A percentile compares a stretch with the other conserved stretches of the same genome.
These are phyloP conservation scores for Pythium folliculosum DNA, from an alignment of 352 stramenopile species.

Conservation along the genomic window DNA sequence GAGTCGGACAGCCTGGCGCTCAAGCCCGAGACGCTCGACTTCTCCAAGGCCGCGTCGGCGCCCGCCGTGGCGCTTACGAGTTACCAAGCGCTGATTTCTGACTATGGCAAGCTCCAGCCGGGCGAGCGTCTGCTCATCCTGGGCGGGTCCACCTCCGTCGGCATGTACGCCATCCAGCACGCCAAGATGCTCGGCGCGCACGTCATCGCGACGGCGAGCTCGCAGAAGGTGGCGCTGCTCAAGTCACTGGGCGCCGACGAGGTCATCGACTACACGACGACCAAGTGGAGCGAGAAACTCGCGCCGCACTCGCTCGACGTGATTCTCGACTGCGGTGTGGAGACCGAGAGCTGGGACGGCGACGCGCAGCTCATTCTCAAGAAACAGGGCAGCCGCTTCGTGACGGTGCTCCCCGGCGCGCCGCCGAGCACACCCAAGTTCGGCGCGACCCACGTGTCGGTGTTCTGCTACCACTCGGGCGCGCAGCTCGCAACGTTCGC, in stretches of 20 bases:
- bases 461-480: constrained; percentile 22
- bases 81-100: constrained; percentile 32
- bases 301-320: constrained; percentile 20
- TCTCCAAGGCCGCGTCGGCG: constrained; percentile 41
- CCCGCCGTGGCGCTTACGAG: constrained; percentile 36
- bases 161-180: constrained; percentile 45
- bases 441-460: constrained; percentile 33
- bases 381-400: constrained; percentile 39
- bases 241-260: constrained; percentile 39
- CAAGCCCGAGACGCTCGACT: constrained; percentile 44
- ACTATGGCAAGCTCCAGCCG: constrained; percentile 37
- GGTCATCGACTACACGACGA: constrained; percentile 46
- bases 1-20: constrained; percentile 35
- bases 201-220: constrained; percentile 34
- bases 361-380: constrained; percentile 36
- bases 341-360: constrained; percentile 33
- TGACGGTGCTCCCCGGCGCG: constrained; percentile 30
- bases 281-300: constrained; percentile 40
- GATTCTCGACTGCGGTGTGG: constrained; percentile 26
- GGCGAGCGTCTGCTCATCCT: constrained; percentile 44
- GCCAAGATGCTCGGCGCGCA: constrained; percentile 21
- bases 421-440: constrained; percentile 50
- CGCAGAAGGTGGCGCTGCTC: constrained; percentile 35
- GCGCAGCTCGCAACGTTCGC: constrained; percentile 37
- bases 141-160: constrained; percentile 38